Conservation (phyloP, 176 grass and related monocot genomes). For the Zea luxurians region DNA sequence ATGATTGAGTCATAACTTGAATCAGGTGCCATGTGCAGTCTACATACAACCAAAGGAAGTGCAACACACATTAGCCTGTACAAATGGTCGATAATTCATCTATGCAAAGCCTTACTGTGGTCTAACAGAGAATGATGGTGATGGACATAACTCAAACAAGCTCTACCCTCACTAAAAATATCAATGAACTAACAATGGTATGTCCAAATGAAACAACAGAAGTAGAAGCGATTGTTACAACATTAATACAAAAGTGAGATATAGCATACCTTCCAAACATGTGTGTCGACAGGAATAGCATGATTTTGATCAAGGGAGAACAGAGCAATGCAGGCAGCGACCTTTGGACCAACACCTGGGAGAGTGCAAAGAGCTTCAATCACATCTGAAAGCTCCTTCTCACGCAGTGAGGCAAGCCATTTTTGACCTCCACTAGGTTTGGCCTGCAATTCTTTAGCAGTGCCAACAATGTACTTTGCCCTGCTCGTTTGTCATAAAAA, state of each 20-base stretch:
- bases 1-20: neutral
- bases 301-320: slow-evolving; percentile 97
- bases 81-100: slow-evolving; percentile 19
- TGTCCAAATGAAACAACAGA: neutral
- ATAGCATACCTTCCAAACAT: slow-evolving; percentile 83
- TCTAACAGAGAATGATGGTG: neutral
- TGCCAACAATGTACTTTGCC: slow-evolving; percentile 86
- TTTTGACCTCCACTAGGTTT: slow-evolving; percentile 76
- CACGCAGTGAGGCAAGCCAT: slow-evolving; percentile 77
- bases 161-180: too few species aligned
- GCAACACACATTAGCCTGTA: neutral
- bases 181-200: neutral
- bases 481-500: slow-evolving; percentile 42
- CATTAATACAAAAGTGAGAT: slow-evolving; percentile 7
- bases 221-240: neutral
- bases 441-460: slow-evolving; percentile 60
- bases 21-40: neutral
- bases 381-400: slow-evolving; percentile 59
- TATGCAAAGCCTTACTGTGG: slow-evolving; percentile 14
- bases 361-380: slow-evolving; percentile 88
- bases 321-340: slow-evolving; percentile 87
- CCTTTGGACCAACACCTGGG: slow-evolving; percentile 89
- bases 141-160: neutral
- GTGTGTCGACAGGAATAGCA: slow-evolving; percentile 89
- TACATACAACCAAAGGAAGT: slow-evolving; percentile 2